Base-by-base conservation (phyloP, 768 basidiomycete genomes). In the Pleurotus sapidus region DNA sequence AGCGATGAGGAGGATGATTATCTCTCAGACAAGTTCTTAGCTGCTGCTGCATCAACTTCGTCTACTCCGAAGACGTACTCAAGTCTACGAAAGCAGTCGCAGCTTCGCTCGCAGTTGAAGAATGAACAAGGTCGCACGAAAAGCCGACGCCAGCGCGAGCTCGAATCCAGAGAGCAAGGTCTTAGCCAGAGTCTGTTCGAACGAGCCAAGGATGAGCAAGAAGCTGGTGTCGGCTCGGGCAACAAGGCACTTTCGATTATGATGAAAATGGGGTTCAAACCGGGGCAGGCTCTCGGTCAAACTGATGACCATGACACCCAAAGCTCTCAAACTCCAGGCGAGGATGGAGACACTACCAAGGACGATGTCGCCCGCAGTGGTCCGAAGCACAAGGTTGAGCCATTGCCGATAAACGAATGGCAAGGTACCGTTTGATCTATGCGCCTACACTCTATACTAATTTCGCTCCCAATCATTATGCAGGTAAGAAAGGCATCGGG, bases 251-350 rank as follows among this genome's bases (percentile, higher is more conserved):
- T 94, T 55, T 80, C 83, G 14, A 93, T 95, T 76, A 95, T 95
- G 93, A 84, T 89, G 81, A 93, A 90, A 74, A 94, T 94, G 93
- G 93, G 93, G 1, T 95, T 91, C 75, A 88, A 88, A 72, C 85
- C 89, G 2, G 93, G 93, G 14, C 84, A 93, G 68, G 78, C 89
- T 12, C 77, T 94, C 25, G 91, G 92, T 15, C 77, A 72, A 65
- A 53, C 68, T 7, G 72, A 73, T 8, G 65, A 69, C 25, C 60
- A 60, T 23, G 46, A 55, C 34, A 51, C 49, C 1, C 37, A 57
- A 14, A 25, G 61, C n/a, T 46, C 37, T 38, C 25, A 46, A 12
- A 42, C 39, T 3, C 46, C 53, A 56, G 40, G 50, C 9, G 51
- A 57, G 43, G 37, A 51, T 17, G 59, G 56, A 38, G 37, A 18